Evolutionary conservation across 345 rosid species (phyloP).

Genomic region (Geranium brycei): DNA sequence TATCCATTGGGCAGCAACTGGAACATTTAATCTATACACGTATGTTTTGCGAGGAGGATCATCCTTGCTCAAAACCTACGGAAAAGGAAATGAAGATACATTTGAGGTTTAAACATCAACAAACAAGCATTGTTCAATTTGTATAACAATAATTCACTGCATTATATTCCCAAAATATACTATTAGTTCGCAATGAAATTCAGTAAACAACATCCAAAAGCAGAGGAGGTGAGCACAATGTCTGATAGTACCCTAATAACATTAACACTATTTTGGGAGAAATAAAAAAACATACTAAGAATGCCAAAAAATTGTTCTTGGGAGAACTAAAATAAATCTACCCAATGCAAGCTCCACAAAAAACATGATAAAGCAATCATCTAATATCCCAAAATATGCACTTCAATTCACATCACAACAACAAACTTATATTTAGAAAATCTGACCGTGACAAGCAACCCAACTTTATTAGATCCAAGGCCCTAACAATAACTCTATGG

Average conservation of each 20-base stretch:
- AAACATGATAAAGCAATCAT: not conserved
- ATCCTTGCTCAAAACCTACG: constrained; percentile 79
- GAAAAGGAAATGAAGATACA: constrained; percentile 4
- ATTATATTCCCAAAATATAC: too few species aligned
- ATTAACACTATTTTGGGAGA: not conserved
- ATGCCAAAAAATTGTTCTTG: too few species aligned
- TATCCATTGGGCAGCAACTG: constrained; percentile 73
- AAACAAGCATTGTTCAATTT: not conserved
- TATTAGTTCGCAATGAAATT: not conserved
- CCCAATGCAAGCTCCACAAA: not conserved
- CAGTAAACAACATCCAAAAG: not conserved
- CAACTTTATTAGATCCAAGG: not conserved
- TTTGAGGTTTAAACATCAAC: constrained; percentile 1
- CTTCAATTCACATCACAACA: not conserved
- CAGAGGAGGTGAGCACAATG: not conserved
- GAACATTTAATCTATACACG: constrained; percentile 73
- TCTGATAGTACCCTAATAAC: not conserved
- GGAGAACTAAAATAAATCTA: not conserved
- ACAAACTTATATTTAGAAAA: not conserved
- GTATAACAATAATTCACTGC: too few species aligned
- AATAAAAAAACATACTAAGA: not conserved
- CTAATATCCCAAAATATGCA: not conserved
- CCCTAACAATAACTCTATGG: not conserved
- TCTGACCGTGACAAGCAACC: not conserved
- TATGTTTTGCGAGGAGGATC: constrained; percentile 77